phyloP scores from a whole-genome alignment of 2,329 filamentous ascomycete genomes.

The Botrytis sinoallii region DNA sequence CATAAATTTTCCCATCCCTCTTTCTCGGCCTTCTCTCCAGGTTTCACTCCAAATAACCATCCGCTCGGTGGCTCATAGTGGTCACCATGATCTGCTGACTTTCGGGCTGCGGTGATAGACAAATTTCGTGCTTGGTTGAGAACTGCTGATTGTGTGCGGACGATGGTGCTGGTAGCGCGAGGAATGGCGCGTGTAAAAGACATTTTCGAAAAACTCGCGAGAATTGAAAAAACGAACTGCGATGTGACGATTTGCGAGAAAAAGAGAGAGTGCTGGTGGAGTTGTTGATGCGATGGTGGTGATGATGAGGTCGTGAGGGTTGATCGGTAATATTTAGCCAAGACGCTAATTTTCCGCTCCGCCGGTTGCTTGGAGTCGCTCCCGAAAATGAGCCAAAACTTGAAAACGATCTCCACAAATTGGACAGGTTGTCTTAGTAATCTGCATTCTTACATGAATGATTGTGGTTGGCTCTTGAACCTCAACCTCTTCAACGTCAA shows the following conservation, averaged over 20 bases:
- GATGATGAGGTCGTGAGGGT: constrained; percentile 3
- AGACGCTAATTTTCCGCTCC: constrained; percentile 13
- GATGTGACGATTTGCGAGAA: neutral
- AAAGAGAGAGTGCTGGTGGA: neutral
- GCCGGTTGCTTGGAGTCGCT: neutral
- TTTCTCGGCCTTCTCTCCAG: constrained; percentile 90
- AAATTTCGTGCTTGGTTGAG: constrained; percentile 8
- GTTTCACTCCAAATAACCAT: constrained; percentile 92
- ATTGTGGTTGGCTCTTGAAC: neutral
- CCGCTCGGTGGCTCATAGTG: constrained; percentile 88
- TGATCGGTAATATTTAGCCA: constrained; percentile 13
- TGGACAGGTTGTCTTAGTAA: neutral
- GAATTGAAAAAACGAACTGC: too few relatives aligned
- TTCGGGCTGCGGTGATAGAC: neutral
- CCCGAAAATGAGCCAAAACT: neutral
- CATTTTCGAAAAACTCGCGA: neutral
- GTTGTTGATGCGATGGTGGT: neutral
- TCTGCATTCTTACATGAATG: neutral
- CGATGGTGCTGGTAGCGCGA: constrained; percentile 3
- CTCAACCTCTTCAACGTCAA: neutral
- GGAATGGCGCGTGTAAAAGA: constrained; percentile 13
- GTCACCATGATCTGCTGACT: constrained; percentile 31
- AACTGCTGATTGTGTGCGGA: neutral
- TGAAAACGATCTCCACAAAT: neutral
- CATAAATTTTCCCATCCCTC: constrained; percentile 94